A percentile compares a stretch with the other conserved stretches of the same genome.
Conservation (phyloP, 345 rosid genomes). For the Eucalyptus tenuipes region DNA sequence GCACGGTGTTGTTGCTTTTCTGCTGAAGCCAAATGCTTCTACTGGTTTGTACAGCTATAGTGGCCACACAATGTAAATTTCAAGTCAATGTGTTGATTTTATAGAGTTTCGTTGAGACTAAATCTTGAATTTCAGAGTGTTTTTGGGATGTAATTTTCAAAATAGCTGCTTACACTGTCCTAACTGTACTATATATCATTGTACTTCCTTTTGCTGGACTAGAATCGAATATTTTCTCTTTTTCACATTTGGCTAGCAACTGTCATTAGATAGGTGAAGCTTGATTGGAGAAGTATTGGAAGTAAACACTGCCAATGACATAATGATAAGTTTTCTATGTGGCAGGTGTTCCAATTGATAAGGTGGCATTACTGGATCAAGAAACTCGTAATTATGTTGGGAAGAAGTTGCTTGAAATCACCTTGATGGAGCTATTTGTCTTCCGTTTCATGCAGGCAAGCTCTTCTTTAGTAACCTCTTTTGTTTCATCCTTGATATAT, state of each 20-base stretch:
- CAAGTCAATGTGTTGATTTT: background rate
- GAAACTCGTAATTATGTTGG: conserved; percentile 75
- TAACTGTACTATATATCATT: background rate
- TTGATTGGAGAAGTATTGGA: background rate
- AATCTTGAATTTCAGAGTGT: background rate
- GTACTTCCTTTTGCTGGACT: background rate
- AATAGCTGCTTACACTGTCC: background rate
- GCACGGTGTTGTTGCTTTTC: background rate
- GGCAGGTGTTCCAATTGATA: conserved; percentile 83
- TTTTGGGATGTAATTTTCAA: background rate
- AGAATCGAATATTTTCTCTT: background rate
- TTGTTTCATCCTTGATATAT: background rate
- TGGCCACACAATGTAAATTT: background rate
- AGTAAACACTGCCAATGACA: background rate
- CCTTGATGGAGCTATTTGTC: conserved; percentile 74
- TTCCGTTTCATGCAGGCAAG: conserved; percentile 88
- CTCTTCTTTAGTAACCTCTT: background rate
- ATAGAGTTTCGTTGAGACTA: background rate
- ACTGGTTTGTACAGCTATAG: background rate
- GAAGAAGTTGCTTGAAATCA: conserved; percentile 72
- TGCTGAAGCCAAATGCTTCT: background rate
- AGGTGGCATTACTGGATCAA: conserved; percentile 70
- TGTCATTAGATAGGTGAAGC: background rate
- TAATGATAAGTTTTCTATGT: background rate
- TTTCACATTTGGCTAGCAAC: background rate